Conservation (phyloP, 345 rosid genomes). For the Syzygium jambos region DNA sequence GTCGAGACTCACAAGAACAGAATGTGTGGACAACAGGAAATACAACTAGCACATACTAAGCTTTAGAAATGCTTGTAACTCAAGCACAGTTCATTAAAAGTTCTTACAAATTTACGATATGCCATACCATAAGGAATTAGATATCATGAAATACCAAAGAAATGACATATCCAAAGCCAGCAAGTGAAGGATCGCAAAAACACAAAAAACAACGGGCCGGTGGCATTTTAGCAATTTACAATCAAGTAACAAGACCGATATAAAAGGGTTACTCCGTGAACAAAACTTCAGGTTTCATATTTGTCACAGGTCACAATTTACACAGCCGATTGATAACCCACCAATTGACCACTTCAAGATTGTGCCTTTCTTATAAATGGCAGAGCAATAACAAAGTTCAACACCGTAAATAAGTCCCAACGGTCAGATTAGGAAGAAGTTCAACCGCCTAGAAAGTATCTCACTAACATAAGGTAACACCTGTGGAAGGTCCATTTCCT, state of each 20-base stretch:
- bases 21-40: not conserved
- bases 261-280: not conserved
- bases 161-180: not conserved
- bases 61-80: not conserved
- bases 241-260: not conserved
- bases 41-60: not conserved
- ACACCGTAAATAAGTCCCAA: not conserved
- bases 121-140: not conserved
- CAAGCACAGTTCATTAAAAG: not conserved
- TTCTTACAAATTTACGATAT: not conserved
- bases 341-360: not conserved
- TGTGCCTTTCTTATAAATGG: not conserved
- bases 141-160: not conserved
- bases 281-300: not conserved
- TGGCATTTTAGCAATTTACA: not conserved
- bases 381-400: not conserved
- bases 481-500: not conserved
- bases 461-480: not conserved
- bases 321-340: not conserved
- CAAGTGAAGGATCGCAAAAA: not conserved
- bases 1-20: not conserved
- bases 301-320: not conserved
- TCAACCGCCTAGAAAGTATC: not conserved
- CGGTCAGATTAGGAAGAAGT: constrained; percentile 1
- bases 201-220: not conserved